Evolutionary conservation across 2,329 filamentous ascomycete species (phyloP), one percentile per base, ranked within the genome.

Genomic region (Colletotrichum chrysophilum): DNA sequence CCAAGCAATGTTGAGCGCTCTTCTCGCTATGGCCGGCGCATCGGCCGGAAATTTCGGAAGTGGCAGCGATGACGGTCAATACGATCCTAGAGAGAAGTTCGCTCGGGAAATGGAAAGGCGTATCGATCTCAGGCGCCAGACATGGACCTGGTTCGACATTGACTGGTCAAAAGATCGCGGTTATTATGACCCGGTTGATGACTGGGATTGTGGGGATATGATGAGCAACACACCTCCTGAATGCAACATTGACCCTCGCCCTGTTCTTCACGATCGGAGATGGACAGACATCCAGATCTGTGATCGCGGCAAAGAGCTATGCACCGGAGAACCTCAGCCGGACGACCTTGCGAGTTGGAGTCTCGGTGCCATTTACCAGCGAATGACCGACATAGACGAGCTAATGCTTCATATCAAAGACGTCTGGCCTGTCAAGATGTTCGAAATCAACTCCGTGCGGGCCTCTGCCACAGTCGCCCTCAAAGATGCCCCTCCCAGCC

Each of bases 101-200:
- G 38, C 9, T 48, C 18, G 1, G 38, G 18, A 48, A 12, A 6
- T 48, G 18, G 38, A 12, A 0, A 48, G 38, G 4, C 38, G 38
- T 0, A 0, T 48, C 0, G 9, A 7, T 48, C 9, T n/a, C 9
- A 0, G 5, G 18, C 8, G 18, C 38, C 3, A 48, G 9, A 48
- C 18, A 0, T 48, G 18, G 38, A 48, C 9, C 38, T 48, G 18
- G 38, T 48, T 48, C 0, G 38, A 48, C 38, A 48, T 48, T 3
- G 0, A 48, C 0, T 48, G 38, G 38, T 48, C 38, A 48, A 0
- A 48, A 48, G 38, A 48, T 12, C 5, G 0, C 18, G 0, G 5
- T n/a, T 48, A n/a, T 0, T 7, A 12, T 12, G 38, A 48, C 0
- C 0, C 9, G 38, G 38, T n/a, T 48, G 38, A 48, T 0, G 0